Percentiles rank a stretch among this genome's conserved stretches.
These are phyloP conservation scores for Dactylella cylindrospora DNA, from an alignment of 2,329 filamentous ascomycete species.

Conservation along the genomic window DNA sequence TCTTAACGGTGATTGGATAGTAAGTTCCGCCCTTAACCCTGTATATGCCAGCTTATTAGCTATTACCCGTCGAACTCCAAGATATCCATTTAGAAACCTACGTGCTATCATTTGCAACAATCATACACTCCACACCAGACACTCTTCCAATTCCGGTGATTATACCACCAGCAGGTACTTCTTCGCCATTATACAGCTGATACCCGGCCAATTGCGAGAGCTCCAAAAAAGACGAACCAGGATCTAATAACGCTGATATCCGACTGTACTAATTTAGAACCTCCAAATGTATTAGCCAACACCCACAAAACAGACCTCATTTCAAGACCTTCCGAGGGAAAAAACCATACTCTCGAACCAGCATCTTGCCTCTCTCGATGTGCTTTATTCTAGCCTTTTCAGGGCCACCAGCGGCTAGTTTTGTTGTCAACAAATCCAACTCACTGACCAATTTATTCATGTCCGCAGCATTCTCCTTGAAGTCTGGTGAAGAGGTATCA, in stretches of 20 bases:
- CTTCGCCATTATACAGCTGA: slow-evolving; percentile 79
- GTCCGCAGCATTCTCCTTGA: slow-evolving; percentile 74
- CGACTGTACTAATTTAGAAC: slow-evolving; percentile 54
- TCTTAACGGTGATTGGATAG: slow-evolving; percentile 96
- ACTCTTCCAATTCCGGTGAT: slow-evolving; percentile 90
- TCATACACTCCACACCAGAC: slow-evolving; percentile 85
- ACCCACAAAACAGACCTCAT: not conserved
- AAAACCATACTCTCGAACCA: slow-evolving; percentile 68
- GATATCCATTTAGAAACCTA: slow-evolving; percentile 42
- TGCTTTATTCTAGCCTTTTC: slow-evolving; percentile 86
- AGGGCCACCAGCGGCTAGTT: slow-evolving; percentile 73
- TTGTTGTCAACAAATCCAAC: slow-evolving; percentile 69
- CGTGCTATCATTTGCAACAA: slow-evolving; percentile 93
- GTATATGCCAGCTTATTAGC: slow-evolving; percentile 30
- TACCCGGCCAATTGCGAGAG: slow-evolving; percentile 89
- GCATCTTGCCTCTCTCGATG: slow-evolving; percentile 84
- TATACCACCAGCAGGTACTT: slow-evolving; percentile 85
- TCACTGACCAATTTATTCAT: slow-evolving; percentile 73
- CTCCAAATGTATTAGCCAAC: slow-evolving; percentile 33
- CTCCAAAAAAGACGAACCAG: slow-evolving; percentile 86
- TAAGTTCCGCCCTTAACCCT: slow-evolving; percentile 92
- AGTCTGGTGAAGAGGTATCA: slow-evolving; percentile 75
- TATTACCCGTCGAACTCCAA: not conserved
- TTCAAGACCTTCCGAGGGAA: slow-evolving; percentile 13
- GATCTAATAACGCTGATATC: slow-evolving; percentile 81